Evolutionary conservation across 768 basidiomycete species (phyloP), one percentile per base, ranked within the genome.

Genomic region (Trametes elegans): DNA sequence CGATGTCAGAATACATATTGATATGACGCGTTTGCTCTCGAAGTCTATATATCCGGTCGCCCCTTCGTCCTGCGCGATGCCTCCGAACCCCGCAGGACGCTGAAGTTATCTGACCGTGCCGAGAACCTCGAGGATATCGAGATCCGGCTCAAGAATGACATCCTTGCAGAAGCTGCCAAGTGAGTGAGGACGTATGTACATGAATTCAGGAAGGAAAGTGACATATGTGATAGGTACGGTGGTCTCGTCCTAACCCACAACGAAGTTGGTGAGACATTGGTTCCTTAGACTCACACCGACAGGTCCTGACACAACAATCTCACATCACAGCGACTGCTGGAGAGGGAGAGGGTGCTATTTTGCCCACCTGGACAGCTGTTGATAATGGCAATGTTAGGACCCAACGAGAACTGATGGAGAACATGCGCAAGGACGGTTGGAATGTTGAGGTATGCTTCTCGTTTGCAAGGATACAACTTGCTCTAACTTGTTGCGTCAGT

Each of bases 91-190:
- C 80, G 88, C 49, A 81, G 81, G 38, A 89, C 87, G 0, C 76
- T 97, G 47, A 75, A 84, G 11, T 70, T 98, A 29, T 94, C 93
- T 21, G 92, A 96, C 71, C 81, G 97, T n/a, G 90, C 93, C 2
- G 89, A 93, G 70, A 97, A 95, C 65, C 76, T 98, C 9, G 97
- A 98, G 67, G 93, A 85, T 0, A 96, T 98, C 53, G 97, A 95
- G 70, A 75, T 76, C 42, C 82, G 96, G 44, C 71, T 98, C 60
- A 97, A 93, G 74, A 80, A 84, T 44, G 97, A 99, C 64, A 95
- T 99, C 44, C 73, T 98, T 21, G 81, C 84, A 55, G 96, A 99
- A 74, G 84, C 90, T 8, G 70, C 75, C 47, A 83, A 84, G 88
- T 89, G 61, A 53, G 71, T 53, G 14, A n/a, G n/a, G 39, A 13